Evolutionary conservation across 2,329 filamentous ascomycete species (phyloP), one percentile per base, ranked within the genome.

Genomic region (Neopestalotiopsis rosae): DNA sequence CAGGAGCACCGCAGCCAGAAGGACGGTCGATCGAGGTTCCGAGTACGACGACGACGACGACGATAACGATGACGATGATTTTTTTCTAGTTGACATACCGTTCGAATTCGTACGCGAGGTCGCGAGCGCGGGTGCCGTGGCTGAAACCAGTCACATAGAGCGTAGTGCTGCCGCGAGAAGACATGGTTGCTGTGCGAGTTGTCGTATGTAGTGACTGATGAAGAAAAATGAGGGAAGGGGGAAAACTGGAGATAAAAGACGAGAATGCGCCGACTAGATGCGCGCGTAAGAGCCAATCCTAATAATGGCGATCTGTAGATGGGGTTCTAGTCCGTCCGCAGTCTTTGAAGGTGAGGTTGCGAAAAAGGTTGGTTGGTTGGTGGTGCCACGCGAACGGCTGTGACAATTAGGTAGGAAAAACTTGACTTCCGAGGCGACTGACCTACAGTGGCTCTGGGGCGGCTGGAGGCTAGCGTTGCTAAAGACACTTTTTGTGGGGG

Each of bases 51-150:
- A 34, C 14, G 59, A 62, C 17, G 59, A 38, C 57, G 59, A 62
- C 59, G 59, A 40, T 49, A 13, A 34, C 79, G 81, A 81, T 81
- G 82, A 81, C 79, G 77, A 75, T 78, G 78, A 62, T 14, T 49
- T 79, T 85, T 67, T 79, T 85, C 63, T 30, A 84, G 86, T 83
- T 87, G 88, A 97, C 95, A 90, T 97, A 98, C 94, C 95, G 94
- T 95, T 98, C 95, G 93, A 98, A 98, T 89, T 98, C 95, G 93
- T 97, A 98, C 87, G 95, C 94, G 83, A 98, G 93, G 88, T 99
- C 95, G 90, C 96, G 94, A 83, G 96, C 94, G 88, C 96, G 94
- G 83, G 95, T 98, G 83, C 95, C 94, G 85, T 97, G 94, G 89
- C 95, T 97, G 85, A 99, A 99, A 89, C 96, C 96, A 80, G 95